Conservation (phyloP, 257 asterid species). For the Nicotiana attenuata region DNA sequence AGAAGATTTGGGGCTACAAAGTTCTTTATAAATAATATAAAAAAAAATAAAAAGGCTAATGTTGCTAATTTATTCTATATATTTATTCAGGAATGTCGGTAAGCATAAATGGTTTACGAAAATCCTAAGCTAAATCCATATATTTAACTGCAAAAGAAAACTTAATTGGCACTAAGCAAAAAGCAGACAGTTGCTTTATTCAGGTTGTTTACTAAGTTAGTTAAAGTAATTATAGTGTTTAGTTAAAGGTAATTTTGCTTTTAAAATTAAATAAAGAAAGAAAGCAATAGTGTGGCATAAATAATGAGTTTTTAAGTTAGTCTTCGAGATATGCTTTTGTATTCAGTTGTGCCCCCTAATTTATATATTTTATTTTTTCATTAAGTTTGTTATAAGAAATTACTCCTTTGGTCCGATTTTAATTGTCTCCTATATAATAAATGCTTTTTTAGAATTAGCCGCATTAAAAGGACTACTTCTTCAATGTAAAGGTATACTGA, state of each 20-base stretch:
- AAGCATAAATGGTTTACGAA: not conserved
- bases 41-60: not conserved
- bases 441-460: too few species aligned
- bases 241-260: not conserved
- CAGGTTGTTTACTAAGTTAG: constrained; percentile 15
- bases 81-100: constrained; percentile 7
- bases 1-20: not conserved
- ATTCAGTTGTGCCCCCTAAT: not conserved
- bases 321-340: not conserved
- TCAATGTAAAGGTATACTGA: too few species aligned
- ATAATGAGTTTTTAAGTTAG: not conserved
- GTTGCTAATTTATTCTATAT: not conserved
- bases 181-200: constrained; percentile 5
- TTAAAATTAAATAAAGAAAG: not conserved
- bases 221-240: constrained; percentile 5
- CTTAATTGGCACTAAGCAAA: not conserved
- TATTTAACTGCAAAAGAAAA: not conserved
- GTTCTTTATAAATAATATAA: not conserved
- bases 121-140: not conserved
- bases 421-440: too few species aligned
- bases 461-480: too few species aligned
- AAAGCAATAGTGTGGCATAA: not conserved
- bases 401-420: too few species aligned
- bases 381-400: too few species aligned
- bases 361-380: too few species aligned